Percentiles rank a stretch among this genome's conserved stretches.
Evolutionary conservation across 345 rosid species (phyloP).

Genomic region (Zanthoxylum bungeanum): DNA sequence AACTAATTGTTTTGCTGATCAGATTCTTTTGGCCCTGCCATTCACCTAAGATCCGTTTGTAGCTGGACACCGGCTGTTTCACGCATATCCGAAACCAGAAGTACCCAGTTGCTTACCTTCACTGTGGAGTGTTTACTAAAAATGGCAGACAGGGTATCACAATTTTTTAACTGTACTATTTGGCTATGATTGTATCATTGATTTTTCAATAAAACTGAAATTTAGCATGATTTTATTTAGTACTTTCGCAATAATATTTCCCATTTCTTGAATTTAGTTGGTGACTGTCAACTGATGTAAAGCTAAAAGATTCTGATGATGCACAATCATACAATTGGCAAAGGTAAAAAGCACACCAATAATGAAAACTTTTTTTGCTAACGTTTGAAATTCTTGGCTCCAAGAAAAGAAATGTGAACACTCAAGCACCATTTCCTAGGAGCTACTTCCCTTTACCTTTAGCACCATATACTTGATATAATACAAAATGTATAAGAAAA

Average conservation of each 20-base stretch:
- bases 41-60: neutral
- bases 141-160: neutral
- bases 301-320: too few species aligned
- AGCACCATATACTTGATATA: constrained; percentile 12
- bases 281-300: too few species aligned
- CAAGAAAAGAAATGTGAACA: neutral
- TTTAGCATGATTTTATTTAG: neutral
- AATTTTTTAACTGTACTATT: neutral
- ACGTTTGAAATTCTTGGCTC: constrained; percentile 7
- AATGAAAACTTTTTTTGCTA: too few species aligned
- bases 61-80: neutral
- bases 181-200: neutral
- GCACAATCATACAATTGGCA: too few species aligned
- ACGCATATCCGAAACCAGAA: neutral
- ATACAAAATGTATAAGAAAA: constrained; percentile 3
- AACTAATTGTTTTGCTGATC: neutral
- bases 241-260: neutral
- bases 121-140: neutral
- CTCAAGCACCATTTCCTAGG: neutral
- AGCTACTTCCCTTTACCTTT: too few species aligned
- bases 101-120: neutral
- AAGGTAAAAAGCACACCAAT: too few species aligned
- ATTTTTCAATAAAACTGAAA: neutral
- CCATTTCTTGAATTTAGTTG: neutral
- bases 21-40: neutral